Evolutionary conservation across 208 protist species (phyloP), one percentile per base, ranked within the genome.

Genomic region (Zelonia costaricensis): DNA sequence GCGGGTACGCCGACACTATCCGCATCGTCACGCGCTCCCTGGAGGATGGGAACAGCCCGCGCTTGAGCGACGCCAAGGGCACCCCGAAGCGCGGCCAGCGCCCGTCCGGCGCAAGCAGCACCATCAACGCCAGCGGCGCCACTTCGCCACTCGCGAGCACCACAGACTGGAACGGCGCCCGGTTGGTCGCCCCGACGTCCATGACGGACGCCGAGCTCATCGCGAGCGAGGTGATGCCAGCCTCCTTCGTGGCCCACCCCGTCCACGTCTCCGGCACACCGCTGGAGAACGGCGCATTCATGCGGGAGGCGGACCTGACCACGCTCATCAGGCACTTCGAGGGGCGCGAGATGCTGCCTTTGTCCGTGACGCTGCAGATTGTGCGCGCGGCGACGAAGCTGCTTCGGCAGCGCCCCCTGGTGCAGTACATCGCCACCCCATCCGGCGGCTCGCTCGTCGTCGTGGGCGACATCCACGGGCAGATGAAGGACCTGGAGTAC

Each of bases 381-480:
- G 66, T 91, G 31, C 60, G 62, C 1, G 69, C 67, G n/a, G 84
- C 88, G 45, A 80, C 74, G 23, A 43, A 39, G n/a, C 62, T 91
- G 53, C 70, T 94, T 25, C 40, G 36, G 23, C 38, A 62, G 54
- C 67, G 56, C 20, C 60, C 53, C 20, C 57, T 94, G 15, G 80
- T 92, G 39, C 72, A 82, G 62, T 77, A 76, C 67, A 57, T 90
- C 33, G 52, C 62, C 38, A 83, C 84, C 3, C 80, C 89, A 0
- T 47, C 73, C 7, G 76, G 53, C 15, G 79, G 79, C 22, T 77
- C 84, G 23, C 59, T 92, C 38, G 67, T 92, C 45, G 71, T 97
- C n/a, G 84, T 95, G 36, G 92, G 92, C 30, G 92, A 97, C 66
- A 52, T 95, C 16, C 88, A 97, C 57, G 92, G 92, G 0, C 90